A percentile compares a stretch with the other conserved stretches of the same genome.
Conservation (phyloP, 768 basidiomycete species). For the Gloeostereum incarnatum region DNA sequence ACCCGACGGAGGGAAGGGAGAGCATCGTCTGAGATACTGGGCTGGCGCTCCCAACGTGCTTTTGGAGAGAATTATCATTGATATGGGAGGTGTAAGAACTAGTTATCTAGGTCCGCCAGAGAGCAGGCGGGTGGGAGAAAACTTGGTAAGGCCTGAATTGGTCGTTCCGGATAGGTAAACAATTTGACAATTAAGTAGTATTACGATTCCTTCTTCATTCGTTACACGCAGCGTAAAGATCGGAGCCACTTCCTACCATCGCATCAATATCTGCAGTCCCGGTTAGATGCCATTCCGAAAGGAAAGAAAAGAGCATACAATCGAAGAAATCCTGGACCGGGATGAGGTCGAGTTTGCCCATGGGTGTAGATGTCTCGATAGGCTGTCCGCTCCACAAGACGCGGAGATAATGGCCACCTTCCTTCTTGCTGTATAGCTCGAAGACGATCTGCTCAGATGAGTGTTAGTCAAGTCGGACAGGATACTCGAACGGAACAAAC, state of each 20-base stretch:
- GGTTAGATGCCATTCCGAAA: not conserved
- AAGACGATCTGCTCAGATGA: slow-evolving; percentile 24
- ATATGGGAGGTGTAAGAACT: too few species aligned
- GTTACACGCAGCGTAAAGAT: slow-evolving; percentile 23
- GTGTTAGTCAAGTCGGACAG: not conserved
- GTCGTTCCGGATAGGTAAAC: too few species aligned
- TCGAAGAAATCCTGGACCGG: slow-evolving; percentile 29
- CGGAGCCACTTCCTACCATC: slow-evolving; percentile 23
- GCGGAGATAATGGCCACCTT: slow-evolving; percentile 20
- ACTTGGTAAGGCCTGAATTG: too few species aligned
- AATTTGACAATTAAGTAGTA: too few species aligned
- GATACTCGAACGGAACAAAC: slow-evolving; percentile 10
- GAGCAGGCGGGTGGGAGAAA: too few species aligned
- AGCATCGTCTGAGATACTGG: too few species aligned
- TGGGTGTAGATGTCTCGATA: slow-evolving; percentile 36
- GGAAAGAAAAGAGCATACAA: slow-evolving; percentile 21
- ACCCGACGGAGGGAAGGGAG: too few species aligned
- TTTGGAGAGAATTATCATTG: too few species aligned
- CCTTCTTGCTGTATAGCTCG: slow-evolving; percentile 28
- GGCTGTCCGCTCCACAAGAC: slow-evolving; percentile 43
- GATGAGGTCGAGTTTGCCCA: slow-evolving; percentile 37
- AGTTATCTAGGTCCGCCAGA: too few species aligned
- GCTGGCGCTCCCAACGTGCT: too few species aligned
- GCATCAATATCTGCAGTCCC: slow-evolving; percentile 25
- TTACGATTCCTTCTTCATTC: slow-evolving; percentile 4